These are phyloP conservation scores for Beauveria sp. DNA, from an alignment of 2,329 filamentous ascomycete species.

Conservation along the genomic window DNA sequence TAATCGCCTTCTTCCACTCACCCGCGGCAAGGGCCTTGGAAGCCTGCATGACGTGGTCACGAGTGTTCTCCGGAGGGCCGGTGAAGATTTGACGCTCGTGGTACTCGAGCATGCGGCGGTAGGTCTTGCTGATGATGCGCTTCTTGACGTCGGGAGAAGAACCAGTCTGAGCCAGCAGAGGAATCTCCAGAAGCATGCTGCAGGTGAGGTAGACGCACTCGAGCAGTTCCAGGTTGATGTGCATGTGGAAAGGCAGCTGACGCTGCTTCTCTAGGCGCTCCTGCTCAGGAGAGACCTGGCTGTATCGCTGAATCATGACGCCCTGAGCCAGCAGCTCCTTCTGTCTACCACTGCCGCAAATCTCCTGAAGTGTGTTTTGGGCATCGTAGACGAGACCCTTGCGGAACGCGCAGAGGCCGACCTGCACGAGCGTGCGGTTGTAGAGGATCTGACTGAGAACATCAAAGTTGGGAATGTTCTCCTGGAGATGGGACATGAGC, in stretches of 20 bases:
- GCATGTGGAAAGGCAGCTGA: constrained; percentile 99
- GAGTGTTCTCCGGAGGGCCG: constrained; percentile 94
- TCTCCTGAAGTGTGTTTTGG: constrained; percentile 95
- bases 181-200: constrained; percentile 98
- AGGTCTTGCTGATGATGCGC: constrained; percentile 97
- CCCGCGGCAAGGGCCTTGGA: constrained; percentile 94
- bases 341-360: constrained; percentile 92
- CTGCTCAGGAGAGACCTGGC: constrained; percentile 92
- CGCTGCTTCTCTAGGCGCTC: constrained; percentile 95
- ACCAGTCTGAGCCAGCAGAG: constrained; percentile 89
- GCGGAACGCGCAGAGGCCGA: constrained; percentile 96
- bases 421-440: constrained; percentile 95
- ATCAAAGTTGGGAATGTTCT: constrained; percentile 94
- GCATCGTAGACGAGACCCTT: constrained; percentile 95
- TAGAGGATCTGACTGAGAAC: constrained; percentile 96
- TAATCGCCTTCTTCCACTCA: constrained; percentile 95
- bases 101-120: constrained; percentile 98
- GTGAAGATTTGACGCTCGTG: constrained; percentile 99
- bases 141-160: constrained; percentile 96
- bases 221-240: constrained; percentile 97
- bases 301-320: constrained; percentile 96
- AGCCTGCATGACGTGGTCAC: constrained; percentile 98
- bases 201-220: constrained; percentile 98
- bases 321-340: constrained; percentile 97
- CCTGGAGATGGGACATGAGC: constrained; percentile 98